Base-by-base conservation (phyloP, 169 alveolate genomes). In the Plasmodium coatneyi region DNA sequence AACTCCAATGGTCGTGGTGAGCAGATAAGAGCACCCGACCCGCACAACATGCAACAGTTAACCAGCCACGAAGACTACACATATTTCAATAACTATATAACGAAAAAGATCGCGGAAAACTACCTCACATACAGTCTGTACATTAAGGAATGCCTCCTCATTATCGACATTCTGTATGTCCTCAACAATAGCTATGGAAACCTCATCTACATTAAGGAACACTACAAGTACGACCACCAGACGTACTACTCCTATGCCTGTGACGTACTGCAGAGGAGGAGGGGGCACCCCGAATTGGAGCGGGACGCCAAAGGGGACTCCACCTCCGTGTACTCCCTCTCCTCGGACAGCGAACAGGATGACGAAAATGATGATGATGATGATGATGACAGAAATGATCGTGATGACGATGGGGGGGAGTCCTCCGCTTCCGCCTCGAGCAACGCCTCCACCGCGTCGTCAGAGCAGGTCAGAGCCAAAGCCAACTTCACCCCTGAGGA, bases 121-220 rank as follows among this genome's bases (percentile, higher is more conserved):
- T 89, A 89, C 52, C 22, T 28, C 32, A 89, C 39, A 5, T 89
- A 89, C 30, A 89, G 89, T 56, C 43, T 79, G 34, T 79, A 89
- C 25, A 89, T 89, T 12, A 89, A 89, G 49, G 94, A 89, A 43
- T 89, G 90, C 34, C 56, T 89, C 43, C 43, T 89, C 10, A 89
- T 89, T 46, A 89, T 89, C 32, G 94, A 89, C 54, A 89, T 89
- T n/a, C 16, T 89, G 22, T 89, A 89, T 39, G 82, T 89, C 34
- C 54, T 89, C 30, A 89, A 89, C 34, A 89, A 89, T 41, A 89
- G 90, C 14, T 79, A 89, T 28, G 94, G 94, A 22, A 89, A 89
- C 49, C 32, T 89, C 71, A 66, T 89, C 60, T 89, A 79, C 36
- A 89, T 89, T 34, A 78, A 89, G 52, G 94, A 89, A 25, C 49